Base-by-base conservation (phyloP, 2,329 filamentous ascomycete genomes). In the Elsinoe ampelina region DNA sequence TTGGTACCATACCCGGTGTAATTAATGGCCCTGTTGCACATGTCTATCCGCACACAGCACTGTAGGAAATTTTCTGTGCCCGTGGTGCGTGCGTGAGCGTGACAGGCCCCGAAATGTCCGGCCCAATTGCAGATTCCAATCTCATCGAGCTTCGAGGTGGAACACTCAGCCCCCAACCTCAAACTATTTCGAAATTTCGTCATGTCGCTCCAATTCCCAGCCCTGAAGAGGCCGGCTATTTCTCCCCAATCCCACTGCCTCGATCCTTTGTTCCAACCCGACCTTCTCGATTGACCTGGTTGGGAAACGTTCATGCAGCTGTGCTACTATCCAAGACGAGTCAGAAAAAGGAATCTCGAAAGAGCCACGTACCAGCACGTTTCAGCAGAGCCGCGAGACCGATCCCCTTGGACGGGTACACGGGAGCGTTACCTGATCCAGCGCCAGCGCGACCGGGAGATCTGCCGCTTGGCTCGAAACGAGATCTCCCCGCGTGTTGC, bases 281-380 rank as follows among this genome's bases (percentile, higher is more conserved):
- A 22, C 41, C 6, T 13, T 30, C 26, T 30, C 26, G 26, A 30
- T 7, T 7, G 8, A 30, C 3, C 32, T 15, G 32, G 48, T 52
- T 52, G 48, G 38, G 48, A 38, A 52, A 52, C 48, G 48, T 52
- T 11, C 38, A n/a, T 52, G 48, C 48, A 52, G 1, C 36, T 39
- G 11, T 32, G 7, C 5, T 34, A 4, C 10, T 13, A 12, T 6
- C 6, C 13, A 39, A 10, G 19, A 50, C 12, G 34, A 52, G 15
- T 11, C 15, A 6, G 13, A 42, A 26, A 26, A 12, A 45, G 26
- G 26, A 30, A 30, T 5, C 26, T 30, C 26, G 26, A 30, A 26
- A 30, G 26, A 30, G 26, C 26, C 26, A 30, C 26, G 26, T 30
- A 30, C 26, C 26, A 2, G 26, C 26, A 30, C 26, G 26, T 30